Conservation (phyloP, 257 asterid species). For the Ballota nigra region DNA sequence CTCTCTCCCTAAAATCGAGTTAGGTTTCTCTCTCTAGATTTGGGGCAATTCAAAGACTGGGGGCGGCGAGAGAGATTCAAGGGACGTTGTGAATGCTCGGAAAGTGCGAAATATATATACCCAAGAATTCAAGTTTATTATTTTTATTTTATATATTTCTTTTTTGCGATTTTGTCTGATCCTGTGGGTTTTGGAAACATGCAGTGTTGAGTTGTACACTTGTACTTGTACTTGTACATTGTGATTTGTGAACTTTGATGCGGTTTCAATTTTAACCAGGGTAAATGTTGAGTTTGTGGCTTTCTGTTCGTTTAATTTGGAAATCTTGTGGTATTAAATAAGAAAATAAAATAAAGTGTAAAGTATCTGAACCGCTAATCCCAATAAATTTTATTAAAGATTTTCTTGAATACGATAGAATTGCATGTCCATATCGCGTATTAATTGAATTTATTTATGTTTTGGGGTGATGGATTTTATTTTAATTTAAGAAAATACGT, state of each 20-base stretch:
- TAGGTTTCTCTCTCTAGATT: constrained; percentile 26
- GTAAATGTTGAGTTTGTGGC: background rate
- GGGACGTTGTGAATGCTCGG: constrained; percentile 4
- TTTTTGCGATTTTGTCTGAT: background rate
- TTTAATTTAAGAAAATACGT: no score
- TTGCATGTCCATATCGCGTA: no score
- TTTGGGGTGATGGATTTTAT: no score
- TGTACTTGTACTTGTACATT: background rate
- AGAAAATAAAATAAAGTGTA: no score
- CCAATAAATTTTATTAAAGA: no score
- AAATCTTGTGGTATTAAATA: no score
- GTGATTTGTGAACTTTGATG: background rate
- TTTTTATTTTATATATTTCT: background rate
- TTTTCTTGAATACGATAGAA: no score
- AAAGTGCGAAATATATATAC: background rate
- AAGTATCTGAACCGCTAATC: no score
- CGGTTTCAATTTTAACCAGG: background rate
- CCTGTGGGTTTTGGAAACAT: background rate
- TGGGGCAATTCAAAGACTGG: constrained; percentile 20
- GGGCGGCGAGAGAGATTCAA: constrained; percentile 24
- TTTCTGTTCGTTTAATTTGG: no score
- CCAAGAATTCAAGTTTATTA: background rate
- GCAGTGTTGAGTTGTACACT: constrained; percentile 24
- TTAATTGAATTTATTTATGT: no score
- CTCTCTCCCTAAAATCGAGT: background rate